Evolutionary conservation across 495 filamentous ascomycete genomes (phyloP).

Genomic region (Penicillium daleae): DNA sequence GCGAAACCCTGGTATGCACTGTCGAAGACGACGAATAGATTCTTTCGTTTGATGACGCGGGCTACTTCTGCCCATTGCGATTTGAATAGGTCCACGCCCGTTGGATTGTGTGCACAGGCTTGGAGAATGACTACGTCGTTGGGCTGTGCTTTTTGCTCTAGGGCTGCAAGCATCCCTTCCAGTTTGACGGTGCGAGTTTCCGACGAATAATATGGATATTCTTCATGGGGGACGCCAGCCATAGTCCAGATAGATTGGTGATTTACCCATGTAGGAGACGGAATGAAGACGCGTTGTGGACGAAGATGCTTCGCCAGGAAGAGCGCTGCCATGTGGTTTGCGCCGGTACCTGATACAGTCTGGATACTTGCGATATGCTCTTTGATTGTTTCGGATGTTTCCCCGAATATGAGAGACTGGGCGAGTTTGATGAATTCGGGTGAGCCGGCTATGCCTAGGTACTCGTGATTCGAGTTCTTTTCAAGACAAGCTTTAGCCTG

Average conservation of each 20-base stretch:
- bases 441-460: slow-evolving; percentile 11
- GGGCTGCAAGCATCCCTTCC: slow-evolving; percentile 9
- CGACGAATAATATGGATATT: slow-evolving; percentile 32
- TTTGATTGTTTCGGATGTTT: not conserved
- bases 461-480: slow-evolving; percentile 16
- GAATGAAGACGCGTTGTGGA: slow-evolving; percentile 22
- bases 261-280: slow-evolving; percentile 34
- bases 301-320: slow-evolving; percentile 57
- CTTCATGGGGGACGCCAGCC: slow-evolving; percentile 13
- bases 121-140: slow-evolving; percentile 44
- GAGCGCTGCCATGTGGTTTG: slow-evolving; percentile 74
- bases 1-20: slow-evolving; percentile 51
- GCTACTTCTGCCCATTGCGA: slow-evolving; percentile 43
- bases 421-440: slow-evolving; percentile 3
- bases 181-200: slow-evolving; percentile 11
- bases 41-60: slow-evolving; percentile 24
- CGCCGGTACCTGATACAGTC: slow-evolving; percentile 83
- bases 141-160: slow-evolving; percentile 5
- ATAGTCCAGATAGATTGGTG: slow-evolving; percentile 28
- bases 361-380: slow-evolving; percentile 38
- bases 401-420: not conserved
- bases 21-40: slow-evolving; percentile 47
- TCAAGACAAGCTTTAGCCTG: slow-evolving; percentile 14
- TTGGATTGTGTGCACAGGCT: slow-evolving; percentile 52
- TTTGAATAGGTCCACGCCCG: slow-evolving; percentile 39